These are phyloP conservation scores for Aureobasidium sp. DNA, from an alignment of 2,329 filamentous ascomycete species.

Conservation along the genomic window DNA sequence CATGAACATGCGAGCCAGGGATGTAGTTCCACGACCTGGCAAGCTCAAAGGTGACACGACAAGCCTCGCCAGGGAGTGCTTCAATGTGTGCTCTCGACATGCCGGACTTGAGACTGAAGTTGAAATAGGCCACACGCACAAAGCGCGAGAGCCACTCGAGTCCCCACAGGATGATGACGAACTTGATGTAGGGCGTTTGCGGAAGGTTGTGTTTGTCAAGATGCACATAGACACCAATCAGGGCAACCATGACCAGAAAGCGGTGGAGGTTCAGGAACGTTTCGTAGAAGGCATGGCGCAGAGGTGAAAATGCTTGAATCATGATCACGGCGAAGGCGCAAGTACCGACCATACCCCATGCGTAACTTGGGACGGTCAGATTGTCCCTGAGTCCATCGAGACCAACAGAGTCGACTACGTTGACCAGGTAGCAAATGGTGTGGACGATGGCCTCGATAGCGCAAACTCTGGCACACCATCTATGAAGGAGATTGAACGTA, in stretches of 20 bases:
- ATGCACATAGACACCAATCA: constrained; percentile 72
- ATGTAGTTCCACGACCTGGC: constrained; percentile 43
- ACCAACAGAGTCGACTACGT: constrained; percentile 46
- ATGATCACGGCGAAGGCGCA: constrained; percentile 57
- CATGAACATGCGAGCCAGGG: constrained; percentile 52
- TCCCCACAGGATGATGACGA: constrained; percentile 68
- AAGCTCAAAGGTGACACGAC: constrained; percentile 51
- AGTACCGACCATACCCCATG: constrained; percentile 51
- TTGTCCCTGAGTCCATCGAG: constrained; percentile 48
- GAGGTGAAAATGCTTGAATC: constrained; percentile 62
- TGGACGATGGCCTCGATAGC: constrained; percentile 63
- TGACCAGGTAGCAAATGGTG: constrained; percentile 63
- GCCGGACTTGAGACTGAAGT: constrained; percentile 40
- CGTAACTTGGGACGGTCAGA: constrained; percentile 55
- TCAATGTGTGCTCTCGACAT: constrained; percentile 46
- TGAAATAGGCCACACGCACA: constrained; percentile 43
- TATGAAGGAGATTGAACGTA: constrained; percentile 85
- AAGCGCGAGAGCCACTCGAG: constrained; percentile 50
- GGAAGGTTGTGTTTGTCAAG: constrained; percentile 57
- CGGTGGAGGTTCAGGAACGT: constrained; percentile 88
- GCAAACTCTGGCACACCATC: constrained; percentile 71
- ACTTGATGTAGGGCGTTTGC: constrained; percentile 66
- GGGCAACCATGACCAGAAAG: constrained; percentile 56
- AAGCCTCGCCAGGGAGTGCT: constrained; percentile 51
- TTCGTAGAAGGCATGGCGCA: constrained; percentile 95